A percentile compares a stretch with the other conserved stretches of the same genome.
These are phyloP conservation scores for Diaporthe vaccinii DNA, from an alignment of 2,329 filamentous ascomycete genomes.

Conservation along the genomic window DNA sequence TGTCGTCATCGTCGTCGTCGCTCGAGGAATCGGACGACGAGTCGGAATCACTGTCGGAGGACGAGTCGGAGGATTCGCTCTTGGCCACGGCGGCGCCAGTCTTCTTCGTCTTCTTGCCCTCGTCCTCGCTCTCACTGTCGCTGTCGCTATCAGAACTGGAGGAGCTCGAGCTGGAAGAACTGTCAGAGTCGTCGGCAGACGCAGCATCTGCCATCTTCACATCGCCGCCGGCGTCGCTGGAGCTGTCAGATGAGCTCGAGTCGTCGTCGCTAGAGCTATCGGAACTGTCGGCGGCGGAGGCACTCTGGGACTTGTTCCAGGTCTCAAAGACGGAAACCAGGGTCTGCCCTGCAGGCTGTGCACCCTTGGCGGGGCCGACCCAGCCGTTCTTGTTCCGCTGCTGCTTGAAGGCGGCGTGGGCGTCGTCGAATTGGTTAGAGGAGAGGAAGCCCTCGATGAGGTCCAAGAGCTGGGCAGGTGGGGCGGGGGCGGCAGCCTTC, in stretches of 20 bases:
- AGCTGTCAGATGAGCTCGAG: conserved; percentile 40
- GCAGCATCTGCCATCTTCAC: conserved; percentile 63
- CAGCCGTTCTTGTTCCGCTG: conserved; percentile 70
- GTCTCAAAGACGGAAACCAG: conserved; percentile 65
- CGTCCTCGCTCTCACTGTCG: conserved; percentile 50
- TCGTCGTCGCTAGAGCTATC: conserved; percentile 42
- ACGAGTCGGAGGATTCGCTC: conserved; percentile 35
- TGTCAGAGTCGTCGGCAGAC: conserved; percentile 42
- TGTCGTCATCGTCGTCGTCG: conserved; percentile 44
- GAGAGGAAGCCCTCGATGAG: conserved; percentile 77
- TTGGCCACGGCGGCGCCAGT: conserved; percentile 42
- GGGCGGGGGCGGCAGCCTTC: conserved; percentile 47
- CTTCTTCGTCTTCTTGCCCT: conserved; percentile 50
- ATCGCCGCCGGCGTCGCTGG: conserved; percentile 54
- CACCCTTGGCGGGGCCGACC: conserved; percentile 50
- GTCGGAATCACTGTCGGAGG: conserved; percentile 26
- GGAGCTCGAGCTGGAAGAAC: conserved; percentile 47
- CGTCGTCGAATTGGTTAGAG: conserved; percentile 73
- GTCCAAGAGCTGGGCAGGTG: conserved; percentile 74
- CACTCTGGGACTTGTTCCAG: conserved; percentile 59
- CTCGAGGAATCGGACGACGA: conserved; percentile 32
- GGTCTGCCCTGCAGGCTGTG: conserved; percentile 47
- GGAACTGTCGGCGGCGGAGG: conserved; percentile 46
- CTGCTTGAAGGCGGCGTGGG: conserved; percentile 73
- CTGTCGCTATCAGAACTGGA: conserved; percentile 50